These are phyloP conservation scores for Erucastrum elatum DNA, from an alignment of 345 rosid genomes.

Conservation along the genomic window DNA sequence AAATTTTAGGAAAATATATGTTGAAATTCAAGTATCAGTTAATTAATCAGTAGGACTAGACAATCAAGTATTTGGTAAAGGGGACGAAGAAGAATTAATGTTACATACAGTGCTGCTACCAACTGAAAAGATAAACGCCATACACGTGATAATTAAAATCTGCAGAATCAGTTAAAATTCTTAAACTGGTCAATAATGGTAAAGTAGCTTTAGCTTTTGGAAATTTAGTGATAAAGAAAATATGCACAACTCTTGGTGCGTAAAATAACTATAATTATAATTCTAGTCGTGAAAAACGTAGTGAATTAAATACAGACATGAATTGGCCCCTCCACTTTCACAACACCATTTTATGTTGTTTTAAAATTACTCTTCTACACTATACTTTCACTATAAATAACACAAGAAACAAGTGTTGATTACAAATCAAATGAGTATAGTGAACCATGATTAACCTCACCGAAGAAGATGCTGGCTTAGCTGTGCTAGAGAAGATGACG, in stretches of 20 bases:
- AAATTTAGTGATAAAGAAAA: not conserved
- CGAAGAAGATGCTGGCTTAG: not conserved
- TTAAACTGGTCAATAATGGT: not conserved
- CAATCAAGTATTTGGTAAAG: not conserved
- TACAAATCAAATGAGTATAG: not conserved
- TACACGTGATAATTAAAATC: not conserved
- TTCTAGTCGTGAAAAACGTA: not conserved
- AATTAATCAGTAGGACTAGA: not conserved
- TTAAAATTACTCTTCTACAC: not conserved
- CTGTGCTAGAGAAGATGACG: not conserved
- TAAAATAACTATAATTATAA: not conserved
- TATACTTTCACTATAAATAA: not conserved
- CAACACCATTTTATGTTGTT: not conserved
- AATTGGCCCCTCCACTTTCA: not conserved
- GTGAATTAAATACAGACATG: not conserved
- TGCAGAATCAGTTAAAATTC: not conserved
- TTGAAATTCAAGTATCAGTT: not conserved
- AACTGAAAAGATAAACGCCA: not conserved
- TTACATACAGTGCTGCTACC: not conserved
- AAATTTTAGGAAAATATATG: not conserved
- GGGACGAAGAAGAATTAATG: not conserved
- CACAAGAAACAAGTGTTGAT: not conserved
- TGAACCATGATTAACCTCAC: not conserved
- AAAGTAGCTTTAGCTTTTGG: not conserved
- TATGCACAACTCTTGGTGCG: not conserved